Evolutionary conservation across 805 yeast species (phyloP).

Genomic region (Candida oleophila): DNA sequence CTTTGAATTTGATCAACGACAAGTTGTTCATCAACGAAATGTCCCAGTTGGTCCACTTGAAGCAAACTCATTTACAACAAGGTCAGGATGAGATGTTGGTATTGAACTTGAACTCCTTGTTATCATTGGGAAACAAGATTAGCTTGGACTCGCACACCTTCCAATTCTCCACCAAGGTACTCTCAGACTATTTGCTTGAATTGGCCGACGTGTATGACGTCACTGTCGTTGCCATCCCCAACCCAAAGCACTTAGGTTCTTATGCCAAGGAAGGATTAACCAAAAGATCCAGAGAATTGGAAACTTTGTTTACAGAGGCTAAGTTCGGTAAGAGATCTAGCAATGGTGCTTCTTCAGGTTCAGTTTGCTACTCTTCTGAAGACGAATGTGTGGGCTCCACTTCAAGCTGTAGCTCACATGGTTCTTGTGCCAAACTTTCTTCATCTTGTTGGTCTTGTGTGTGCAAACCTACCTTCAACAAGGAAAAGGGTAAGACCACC

Average conservation of each 20-base stretch:
- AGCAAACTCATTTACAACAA: conserved; percentile 19
- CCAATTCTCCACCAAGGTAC: conserved; percentile 32
- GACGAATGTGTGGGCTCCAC: conserved; percentile 49
- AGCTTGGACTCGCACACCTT: conserved; percentile 45
- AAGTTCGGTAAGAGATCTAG: not conserved
- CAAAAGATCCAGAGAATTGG: conserved; percentile 6
- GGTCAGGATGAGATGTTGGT: conserved; percentile 26
- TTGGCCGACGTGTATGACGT: conserved; percentile 21
- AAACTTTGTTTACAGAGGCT: not conserved
- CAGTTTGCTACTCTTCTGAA: conserved; percentile 40
- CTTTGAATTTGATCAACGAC: conserved; percentile 39
- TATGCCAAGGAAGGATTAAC: not conserved
- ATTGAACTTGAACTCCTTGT: conserved; percentile 43
- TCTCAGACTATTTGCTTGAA: conserved; percentile 27
- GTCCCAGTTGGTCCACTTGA: conserved; percentile 45
- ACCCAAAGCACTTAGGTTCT: not conserved
- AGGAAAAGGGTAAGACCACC: conserved; percentile 44
- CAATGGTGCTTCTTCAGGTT: conserved; percentile 9
- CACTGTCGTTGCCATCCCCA: conserved; percentile 32
- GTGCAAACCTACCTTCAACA: conserved; percentile 46
- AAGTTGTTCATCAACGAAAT: conserved; percentile 48
- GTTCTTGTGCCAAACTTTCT: conserved; percentile 41
- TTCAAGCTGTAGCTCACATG: conserved; percentile 52
- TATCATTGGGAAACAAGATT: conserved; percentile 40
- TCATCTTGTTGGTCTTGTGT: conserved; percentile 50